Percentiles rank a stretch among this genome's conserved stretches.
Conservation (phyloP, 1,284 basidiomycete species). For the Ganoderma leucocontextum region DNA sequence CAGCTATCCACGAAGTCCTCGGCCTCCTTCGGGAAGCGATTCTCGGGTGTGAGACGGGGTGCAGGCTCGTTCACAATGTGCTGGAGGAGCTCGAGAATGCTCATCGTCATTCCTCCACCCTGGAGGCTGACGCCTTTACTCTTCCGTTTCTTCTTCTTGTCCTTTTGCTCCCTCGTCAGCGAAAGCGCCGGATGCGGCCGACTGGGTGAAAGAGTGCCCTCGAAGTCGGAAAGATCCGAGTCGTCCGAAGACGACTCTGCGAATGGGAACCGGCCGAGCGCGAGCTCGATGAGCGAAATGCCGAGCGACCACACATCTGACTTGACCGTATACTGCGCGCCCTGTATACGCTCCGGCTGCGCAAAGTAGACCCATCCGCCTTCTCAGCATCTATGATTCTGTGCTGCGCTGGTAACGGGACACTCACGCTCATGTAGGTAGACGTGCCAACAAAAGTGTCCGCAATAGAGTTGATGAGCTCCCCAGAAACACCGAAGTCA, state of each 20-base stretch:
- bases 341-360: constrained; percentile 98
- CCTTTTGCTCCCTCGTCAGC: constrained; percentile 50
- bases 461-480: constrained; percentile 98
- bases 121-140: constrained; percentile 88
- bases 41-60: constrained; percentile 76
- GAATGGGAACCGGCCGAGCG: constrained; percentile 93
- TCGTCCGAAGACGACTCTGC: constrained; percentile 73
- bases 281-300: constrained; percentile 94
- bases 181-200: constrained; percentile 48
- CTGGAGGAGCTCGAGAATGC: constrained; percentile 94
- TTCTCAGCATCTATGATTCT: constrained; percentile 24
- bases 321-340: constrained; percentile 96
- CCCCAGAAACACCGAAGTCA: constrained; percentile 98
- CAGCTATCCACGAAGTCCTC: constrained; percentile 86
- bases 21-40: constrained; percentile 75
- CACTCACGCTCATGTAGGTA: constrained; percentile 97
- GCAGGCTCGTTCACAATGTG: constrained; percentile 98
- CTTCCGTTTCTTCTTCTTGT: constrained; percentile 65
- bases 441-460: constrained; percentile 99
- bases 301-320: constrained; percentile 98
- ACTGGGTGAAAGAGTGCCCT: constrained; percentile 71
- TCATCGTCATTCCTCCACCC: constrained; percentile 94
- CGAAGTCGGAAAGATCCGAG: constrained; percentile 73
- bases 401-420: constrained; percentile 48
- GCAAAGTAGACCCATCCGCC: constrained; percentile 7